Evolutionary conservation across 176 grass and related monocot species (phyloP).

Genomic region (Carex kokanica): DNA sequence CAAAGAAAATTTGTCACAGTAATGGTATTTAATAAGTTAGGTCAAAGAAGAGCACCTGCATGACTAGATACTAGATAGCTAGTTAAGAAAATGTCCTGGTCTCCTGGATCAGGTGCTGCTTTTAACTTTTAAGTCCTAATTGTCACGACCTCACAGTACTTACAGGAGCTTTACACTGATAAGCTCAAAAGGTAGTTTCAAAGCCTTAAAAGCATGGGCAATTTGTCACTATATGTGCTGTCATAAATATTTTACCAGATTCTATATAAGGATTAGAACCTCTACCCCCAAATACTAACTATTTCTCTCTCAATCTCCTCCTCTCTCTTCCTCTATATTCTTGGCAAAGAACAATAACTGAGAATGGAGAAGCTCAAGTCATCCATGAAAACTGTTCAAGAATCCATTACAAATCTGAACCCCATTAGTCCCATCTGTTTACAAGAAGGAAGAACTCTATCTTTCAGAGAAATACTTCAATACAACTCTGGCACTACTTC

Average conservation of each 20-base stretch:
- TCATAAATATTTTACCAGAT: neutral
- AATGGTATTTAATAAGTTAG: neutral
- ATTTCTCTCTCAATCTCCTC: neutral
- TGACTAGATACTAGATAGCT: neutral
- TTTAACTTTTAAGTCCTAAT: neutral
- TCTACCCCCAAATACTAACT: neutral
- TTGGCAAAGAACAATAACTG: neutral
- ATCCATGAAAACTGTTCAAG: conserved; percentile 38
- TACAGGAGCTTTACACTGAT: neutral
- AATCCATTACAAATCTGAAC: conserved; percentile 31
- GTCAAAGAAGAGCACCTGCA: neutral
- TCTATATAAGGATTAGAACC: conserved; percentile 1
- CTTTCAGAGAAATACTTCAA: conserved; percentile 19
- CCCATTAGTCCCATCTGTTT: conserved; percentile 22
- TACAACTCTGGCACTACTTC: neutral
- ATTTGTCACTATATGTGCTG: neutral
- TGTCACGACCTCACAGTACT: conserved; percentile 4
- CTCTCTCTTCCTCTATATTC: neutral
- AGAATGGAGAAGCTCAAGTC: conserved; percentile 42
- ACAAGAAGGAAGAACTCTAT: conserved; percentile 26
- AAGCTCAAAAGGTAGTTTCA: conserved; percentile 16
- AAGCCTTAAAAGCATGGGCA: neutral
- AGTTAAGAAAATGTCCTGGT: neutral
- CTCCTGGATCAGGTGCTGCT: neutral
- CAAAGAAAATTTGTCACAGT: neutral